Base-by-base conservation (phyloP, 768 basidiomycete species). In the Solioccasus polychromus region DNA sequence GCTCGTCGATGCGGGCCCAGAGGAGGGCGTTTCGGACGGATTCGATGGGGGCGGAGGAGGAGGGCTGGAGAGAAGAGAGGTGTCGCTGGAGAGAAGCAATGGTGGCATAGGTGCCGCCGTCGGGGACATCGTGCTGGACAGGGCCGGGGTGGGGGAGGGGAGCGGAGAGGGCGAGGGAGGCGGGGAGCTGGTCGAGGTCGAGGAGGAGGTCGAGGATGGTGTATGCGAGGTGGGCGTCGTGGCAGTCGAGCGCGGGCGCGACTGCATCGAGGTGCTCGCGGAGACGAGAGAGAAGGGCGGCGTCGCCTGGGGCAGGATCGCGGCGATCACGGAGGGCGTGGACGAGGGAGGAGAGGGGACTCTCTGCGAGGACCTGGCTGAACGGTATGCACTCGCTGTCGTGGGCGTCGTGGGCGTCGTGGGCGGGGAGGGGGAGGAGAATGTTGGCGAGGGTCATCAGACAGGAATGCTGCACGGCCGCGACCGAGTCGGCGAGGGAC, bases 1-100 rank as follows among this genome's bases (percentile, higher is more conserved):
- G 78, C 40, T 79, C 73, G 53, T 90, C 88, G 24, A 92, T 82
- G 26, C 76, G 72, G 3, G 78, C 69, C 89, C 90, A 93, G 0
- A 93, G 68, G 11, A 90, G 70, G 1, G 84, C 75, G 1, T 74
- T 67, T 57, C 86, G 82, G 2, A 85, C 78, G n/a, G 51, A 44
- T 5, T 29, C 44, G 6, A 57, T 47, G 25, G 50, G 49, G 0
- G 50, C 10, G 30, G 48, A 37, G 2, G 32, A 15, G 5, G 58
- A 48, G 2, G 80, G 57, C 59, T 85, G 84, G 10, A 91, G 62
- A 48, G 82, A 83, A 51, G 76, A 80, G 19, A 91, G 69, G 42
- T 87, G 85, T 10, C 80, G 78, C 35, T 78, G 78, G 44, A 92
- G 78, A 2, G 75, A 75, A 50, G 77, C 75, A 48, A 84, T 82